Evolutionary conservation across 371 early-diverging fungal genomes (phyloP), one percentile per base, ranked within the genome.

Genomic region (Dinochytrium kinnereticum): DNA sequence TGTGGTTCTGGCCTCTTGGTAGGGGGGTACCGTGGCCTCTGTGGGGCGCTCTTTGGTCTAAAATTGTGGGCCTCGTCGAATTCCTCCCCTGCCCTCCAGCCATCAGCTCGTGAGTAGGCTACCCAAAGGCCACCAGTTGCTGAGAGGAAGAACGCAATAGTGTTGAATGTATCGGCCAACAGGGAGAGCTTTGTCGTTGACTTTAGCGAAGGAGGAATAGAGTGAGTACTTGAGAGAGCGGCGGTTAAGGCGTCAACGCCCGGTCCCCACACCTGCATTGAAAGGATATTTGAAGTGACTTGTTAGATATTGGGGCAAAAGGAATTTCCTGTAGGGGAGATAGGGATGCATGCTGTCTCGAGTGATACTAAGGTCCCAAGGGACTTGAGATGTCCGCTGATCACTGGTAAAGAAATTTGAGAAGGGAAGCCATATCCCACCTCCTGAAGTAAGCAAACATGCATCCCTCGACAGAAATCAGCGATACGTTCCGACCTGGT

Each of bases 81-180:
- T 15, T 61, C 64, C n/a, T 50, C 51, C 7, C 64, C 61, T 21
- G 51, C 66, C n/a, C 21, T 44, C 76, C 76, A 75, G n/a, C 34
- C 59, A 24, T 53, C 61, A 13, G 49, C 59, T 10, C 53, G 28
- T 5, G 76, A 75, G 66, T 75, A 71, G 7, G 76, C 76, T 31
- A 75, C 59, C 76, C 76, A 75, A 10, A 75, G 68, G 17, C 76
- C 76, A 2, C 71, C 65, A 28, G 76, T 71, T 2, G 66, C 65
- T 21, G 65, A 19, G 31, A 75, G 66, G 34, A 59, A 75, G 24
- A 75, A 68, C 1, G 71, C 55, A 15, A 75, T 53, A 26, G 76
- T 75, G 64, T 71, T 75, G 17, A 66, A 50, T 7, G 76, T 59
- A 24, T 51, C 59, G 15, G 76, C 39, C 17, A 75, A 21, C 1